Evolutionary conservation across 2,329 filamentous ascomycete genomes (phyloP).

Genomic region (Fusarium citri): DNA sequence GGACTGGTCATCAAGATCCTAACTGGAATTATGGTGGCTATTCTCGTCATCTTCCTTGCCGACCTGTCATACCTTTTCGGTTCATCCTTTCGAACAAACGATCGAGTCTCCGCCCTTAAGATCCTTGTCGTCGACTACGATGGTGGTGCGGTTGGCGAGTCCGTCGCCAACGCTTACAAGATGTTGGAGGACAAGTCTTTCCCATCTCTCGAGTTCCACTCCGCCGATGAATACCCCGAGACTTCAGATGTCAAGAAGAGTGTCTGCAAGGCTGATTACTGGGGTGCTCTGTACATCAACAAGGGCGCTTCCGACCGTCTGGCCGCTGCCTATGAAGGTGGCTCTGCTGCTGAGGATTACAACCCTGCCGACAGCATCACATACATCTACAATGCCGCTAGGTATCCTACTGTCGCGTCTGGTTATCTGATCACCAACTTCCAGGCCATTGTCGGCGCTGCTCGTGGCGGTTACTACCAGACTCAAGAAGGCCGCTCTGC

Average conservation of each 20-base stretch:
- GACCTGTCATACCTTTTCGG: conserved; percentile 52
- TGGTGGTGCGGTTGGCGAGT: conserved; percentile 48
- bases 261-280: conserved; percentile 53
- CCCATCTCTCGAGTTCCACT: conserved; percentile 49
- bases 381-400: conserved; percentile 53
- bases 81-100: conserved; percentile 42
- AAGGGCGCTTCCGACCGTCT: conserved; percentile 49
- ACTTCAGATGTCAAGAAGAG: conserved; percentile 45
- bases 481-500: conserved; percentile 37
- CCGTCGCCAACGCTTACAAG: conserved; percentile 50
- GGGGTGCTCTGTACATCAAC: conserved; percentile 53
- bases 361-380: conserved; percentile 49
- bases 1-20: conserved; percentile 25
- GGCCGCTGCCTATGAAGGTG: conserved; percentile 44
- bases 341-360: conserved; percentile 43
- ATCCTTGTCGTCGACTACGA: conserved; percentile 50
- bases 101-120: conserved; percentile 44
- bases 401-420: conserved; percentile 50
- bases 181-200: conserved; percentile 47
- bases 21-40: conserved; percentile 24
- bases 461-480: conserved; percentile 45
- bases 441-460: conserved; percentile 42
- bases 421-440: conserved; percentile 48
- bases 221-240: conserved; percentile 43
- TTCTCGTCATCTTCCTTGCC: conserved; percentile 40